Conservation (phyloP, 768 basidiomycete species). For the Pleurotus giganteus region DNA sequence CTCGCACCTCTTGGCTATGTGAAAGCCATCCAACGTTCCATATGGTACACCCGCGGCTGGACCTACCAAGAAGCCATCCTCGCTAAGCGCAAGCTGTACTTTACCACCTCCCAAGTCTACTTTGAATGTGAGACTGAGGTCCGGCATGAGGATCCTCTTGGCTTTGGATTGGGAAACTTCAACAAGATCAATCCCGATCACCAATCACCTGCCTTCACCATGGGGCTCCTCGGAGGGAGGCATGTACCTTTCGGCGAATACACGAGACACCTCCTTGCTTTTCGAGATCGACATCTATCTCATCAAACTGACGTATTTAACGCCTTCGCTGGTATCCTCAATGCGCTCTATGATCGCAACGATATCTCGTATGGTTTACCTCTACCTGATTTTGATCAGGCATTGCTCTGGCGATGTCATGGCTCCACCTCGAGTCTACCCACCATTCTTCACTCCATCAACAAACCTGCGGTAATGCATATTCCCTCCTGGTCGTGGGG, state of each 20-base stretch:
- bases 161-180: neutral
- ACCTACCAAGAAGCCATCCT: constrained; percentile 4
- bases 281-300: neutral
- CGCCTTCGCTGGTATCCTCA: neutral
- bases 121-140: neutral
- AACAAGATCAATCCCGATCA: neutral
- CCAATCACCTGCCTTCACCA: neutral
- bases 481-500: neutral
- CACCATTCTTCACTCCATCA: neutral
- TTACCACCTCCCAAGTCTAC: neutral
- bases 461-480: neutral
- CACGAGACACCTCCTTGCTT: neutral
- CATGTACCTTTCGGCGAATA: neutral
- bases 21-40: neutral
- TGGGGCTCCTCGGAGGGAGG: neutral
- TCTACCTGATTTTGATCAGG: neutral
- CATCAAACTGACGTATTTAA: neutral
- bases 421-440: neutral
- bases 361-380: neutral
- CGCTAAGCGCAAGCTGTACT: neutral
- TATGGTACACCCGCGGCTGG: neutral
- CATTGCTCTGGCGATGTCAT: neutral
- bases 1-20: neutral
- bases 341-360: neutral
- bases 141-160: neutral